Percentiles rank a stretch among this genome's conserved stretches.
Evolutionary conservation across 768 basidiomycete species (phyloP).

Genomic region (Paxillus involutus): DNA sequence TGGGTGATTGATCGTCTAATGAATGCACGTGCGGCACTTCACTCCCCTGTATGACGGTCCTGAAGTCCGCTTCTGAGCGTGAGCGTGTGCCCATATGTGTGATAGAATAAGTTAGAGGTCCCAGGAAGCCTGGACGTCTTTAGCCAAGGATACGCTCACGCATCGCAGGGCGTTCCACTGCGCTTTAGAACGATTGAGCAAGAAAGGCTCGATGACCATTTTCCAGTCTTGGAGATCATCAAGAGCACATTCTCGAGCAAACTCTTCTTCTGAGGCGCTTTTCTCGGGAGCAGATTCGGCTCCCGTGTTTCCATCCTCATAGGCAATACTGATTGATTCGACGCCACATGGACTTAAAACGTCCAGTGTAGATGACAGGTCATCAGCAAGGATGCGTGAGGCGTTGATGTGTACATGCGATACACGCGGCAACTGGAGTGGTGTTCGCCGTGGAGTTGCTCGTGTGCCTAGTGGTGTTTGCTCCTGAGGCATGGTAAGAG

Average conservation of each 20-base stretch:
- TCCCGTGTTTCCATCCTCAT: slow-evolving; percentile 10
- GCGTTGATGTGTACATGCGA: slow-evolving; percentile 26
- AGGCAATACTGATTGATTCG: slow-evolving; percentile 22
- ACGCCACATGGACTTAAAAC: slow-evolving; percentile 15
- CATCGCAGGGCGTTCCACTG: slow-evolving; percentile 18
- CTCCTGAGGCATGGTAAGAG: slow-evolving; percentile 18
- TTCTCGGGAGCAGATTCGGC: slow-evolving; percentile 2
- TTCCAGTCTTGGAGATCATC: slow-evolving; percentile 32
- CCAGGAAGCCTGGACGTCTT: slow-evolving; percentile 21
- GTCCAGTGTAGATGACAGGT: slow-evolving; percentile 21
- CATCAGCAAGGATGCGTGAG: slow-evolving; percentile 21
- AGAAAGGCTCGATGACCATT: slow-evolving; percentile 18
- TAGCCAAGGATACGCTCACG: slow-evolving; percentile 16
- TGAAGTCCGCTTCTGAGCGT: too few relatives aligned
- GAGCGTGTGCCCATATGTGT: background rate
- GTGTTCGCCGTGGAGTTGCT: background rate
- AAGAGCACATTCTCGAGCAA: slow-evolving; percentile 28
- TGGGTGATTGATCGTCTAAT: too few relatives aligned
- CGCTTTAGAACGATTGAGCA: slow-evolving; percentile 10
- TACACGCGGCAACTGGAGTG: slow-evolving; percentile 8
- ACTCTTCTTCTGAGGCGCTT: slow-evolving; percentile 16
- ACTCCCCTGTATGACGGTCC: too few relatives aligned
- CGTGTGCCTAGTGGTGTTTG: background rate
- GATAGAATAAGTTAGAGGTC: slow-evolving; percentile 12
- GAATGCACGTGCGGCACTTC: too few relatives aligned